These are phyloP conservation scores for Dothistroma septosporum DNA, from an alignment of 2,329 filamentous ascomycete genomes.

Conservation along the genomic window DNA sequence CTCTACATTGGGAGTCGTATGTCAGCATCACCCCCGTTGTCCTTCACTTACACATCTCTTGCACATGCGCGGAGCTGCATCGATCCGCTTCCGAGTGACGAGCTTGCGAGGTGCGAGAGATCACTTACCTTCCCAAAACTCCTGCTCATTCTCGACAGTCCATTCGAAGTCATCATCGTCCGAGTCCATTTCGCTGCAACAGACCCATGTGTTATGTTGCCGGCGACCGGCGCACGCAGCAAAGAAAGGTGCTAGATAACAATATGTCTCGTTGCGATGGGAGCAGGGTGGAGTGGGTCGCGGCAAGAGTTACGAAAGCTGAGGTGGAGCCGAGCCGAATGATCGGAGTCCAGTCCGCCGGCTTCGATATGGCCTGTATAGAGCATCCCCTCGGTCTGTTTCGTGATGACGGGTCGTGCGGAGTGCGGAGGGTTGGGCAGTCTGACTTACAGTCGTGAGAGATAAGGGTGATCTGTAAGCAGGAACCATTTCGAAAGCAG, in stretches of 20 bases:
- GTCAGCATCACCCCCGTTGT: constrained; percentile 8
- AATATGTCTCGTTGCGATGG: background rate
- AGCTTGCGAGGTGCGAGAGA: background rate
- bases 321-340: background rate
- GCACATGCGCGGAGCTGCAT: background rate
- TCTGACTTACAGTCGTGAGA: too few relatives aligned
- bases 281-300: background rate
- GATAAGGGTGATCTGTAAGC: too few relatives aligned
- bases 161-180: constrained; percentile 9
- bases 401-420: too few relatives aligned
- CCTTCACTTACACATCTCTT: constrained; percentile 8
- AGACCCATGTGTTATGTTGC: background rate
- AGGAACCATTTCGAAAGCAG: too few relatives aligned
- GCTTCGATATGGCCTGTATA: background rate
- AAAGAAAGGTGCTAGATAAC: background rate
- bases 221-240: background rate
- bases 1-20: constrained; percentile 44
- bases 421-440: too few relatives aligned
- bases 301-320: background rate
- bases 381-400: background rate
- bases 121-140: constrained; percentile 7
- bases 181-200: constrained; percentile 5
- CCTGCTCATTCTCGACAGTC: constrained; percentile 7
- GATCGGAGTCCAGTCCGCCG: too few relatives aligned
- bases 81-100: background rate